Base-by-base conservation (phyloP, 176 grass and related monocot species). In the Secale cereale region DNA sequence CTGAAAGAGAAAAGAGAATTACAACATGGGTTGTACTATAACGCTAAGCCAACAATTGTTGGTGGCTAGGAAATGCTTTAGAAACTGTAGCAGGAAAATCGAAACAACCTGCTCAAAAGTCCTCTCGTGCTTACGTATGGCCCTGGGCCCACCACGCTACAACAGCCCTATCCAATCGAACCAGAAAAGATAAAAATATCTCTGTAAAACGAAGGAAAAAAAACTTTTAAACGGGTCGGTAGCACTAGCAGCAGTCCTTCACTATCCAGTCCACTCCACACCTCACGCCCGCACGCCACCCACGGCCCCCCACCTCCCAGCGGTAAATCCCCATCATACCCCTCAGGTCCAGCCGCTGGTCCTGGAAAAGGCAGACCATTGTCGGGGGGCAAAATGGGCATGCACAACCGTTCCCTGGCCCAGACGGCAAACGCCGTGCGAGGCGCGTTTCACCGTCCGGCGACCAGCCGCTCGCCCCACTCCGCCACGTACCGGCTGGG, bases 401-500 rank as follows among this genome's bases (percentile, higher is more conserved):
- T 60, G 28, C 4, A 2, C 48, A 52, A 1, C 4, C 0, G 40
- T 57, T 32, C 64, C 88, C 88, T 25, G 1, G 32, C 13, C 37
- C 80, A 32, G 59, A 66, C 61, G 60, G 85, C 81, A 76, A 76
- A 22, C 80, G 81, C 28, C 75, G 85, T 76, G 81, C 48, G n/a
- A 29, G 68, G 72, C 85, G 80, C 89, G 81, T 84, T 85, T 77
- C 89, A 12, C n/a, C 59, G 70, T 69, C 46, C 36, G 43, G 59
- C 76, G 39, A 80, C 67, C 66, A 73, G 50, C 76, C 80, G 76
- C 68, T 27, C 80, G 46, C 70, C 59, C 37, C 22, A n/a, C 85
- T 54, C 81, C 76, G 85, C 85, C 89, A 83, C 85, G 85, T 83
- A 69, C 85, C 84, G 26, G 7, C 79, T 78, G 79, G 1, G 10